phyloP scores from a whole-genome alignment of 116 monocot species.

The Thalassia testudinum region DNA sequence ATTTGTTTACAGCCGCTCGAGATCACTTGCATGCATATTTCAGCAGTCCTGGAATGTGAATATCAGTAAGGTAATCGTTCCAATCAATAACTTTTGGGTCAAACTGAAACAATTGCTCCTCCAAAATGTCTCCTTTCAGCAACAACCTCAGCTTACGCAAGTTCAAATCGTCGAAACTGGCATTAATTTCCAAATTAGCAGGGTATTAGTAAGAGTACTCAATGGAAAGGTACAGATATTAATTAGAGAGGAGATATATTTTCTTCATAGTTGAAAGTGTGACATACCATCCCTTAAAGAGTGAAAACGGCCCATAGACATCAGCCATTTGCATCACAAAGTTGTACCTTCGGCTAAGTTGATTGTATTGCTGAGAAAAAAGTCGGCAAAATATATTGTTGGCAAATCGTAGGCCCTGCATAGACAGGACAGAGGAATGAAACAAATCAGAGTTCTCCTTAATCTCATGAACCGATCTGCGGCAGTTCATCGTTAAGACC shows the following conservation, averaged over 20 bases:
- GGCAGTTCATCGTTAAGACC: neutral
- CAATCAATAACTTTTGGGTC: slow-evolving; percentile 56
- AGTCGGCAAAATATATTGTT: slow-evolving; percentile 10
- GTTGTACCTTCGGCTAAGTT: slow-evolving; percentile 15
- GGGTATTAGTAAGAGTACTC: neutral
- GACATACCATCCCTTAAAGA: slow-evolving; percentile 40
- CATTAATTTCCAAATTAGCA: no score
- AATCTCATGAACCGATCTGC: neutral
- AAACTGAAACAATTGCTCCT: slow-evolving; percentile 30
- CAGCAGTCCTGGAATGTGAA: slow-evolving; percentile 76
- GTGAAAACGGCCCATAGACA: slow-evolving; percentile 28
- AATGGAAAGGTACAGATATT: neutral
- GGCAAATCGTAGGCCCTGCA: slow-evolving; percentile 21
- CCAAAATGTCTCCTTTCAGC: slow-evolving; percentile 2
- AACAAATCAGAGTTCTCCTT: neutral
- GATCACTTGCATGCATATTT: slow-evolving; percentile 12
- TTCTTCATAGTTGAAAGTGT: neutral
- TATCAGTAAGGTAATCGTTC: slow-evolving; percentile 62
- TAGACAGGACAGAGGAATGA: neutral
- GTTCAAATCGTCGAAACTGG: slow-evolving; percentile 42
- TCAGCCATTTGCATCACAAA: slow-evolving; percentile 31
- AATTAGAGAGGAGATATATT: neutral
- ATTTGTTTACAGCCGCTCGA: no score
- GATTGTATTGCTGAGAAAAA: slow-evolving; percentile 13
- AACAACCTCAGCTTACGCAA: slow-evolving; percentile 15